Base-by-base conservation (phyloP, 352 stramenopile species). In the Phytophthora kernoviae region DNA sequence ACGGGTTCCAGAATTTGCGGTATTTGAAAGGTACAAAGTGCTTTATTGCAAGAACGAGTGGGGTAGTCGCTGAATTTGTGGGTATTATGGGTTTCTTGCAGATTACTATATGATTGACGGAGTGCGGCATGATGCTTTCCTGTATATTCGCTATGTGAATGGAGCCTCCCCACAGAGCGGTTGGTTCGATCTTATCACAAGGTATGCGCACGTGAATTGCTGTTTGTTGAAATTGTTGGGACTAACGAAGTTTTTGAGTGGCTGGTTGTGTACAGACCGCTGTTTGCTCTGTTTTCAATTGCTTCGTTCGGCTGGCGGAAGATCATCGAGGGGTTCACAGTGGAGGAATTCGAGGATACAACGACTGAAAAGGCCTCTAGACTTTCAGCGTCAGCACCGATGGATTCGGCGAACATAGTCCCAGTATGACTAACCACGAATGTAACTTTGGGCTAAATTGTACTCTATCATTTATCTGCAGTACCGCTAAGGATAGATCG, bases 1-100 rank as follows among this genome's bases (percentile, higher is more conserved):
- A 98, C 53, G 94, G 92, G 7, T 99, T 99, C 62, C 82, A 86
- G 49, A 92, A 92, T 57, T 72, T 99, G 33, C 84, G 91, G 32
- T 96, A 91, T 58, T 93, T 99, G 42, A 68, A 96, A 87, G 89
- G 91, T 97, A 51, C 22, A 50, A 22, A 48, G 18, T 2, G 32
- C 9, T 17, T n/a, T 1, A 14, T 26, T 7, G 34, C 11, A 18
- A 18, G 9, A n/a, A n/a, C n/a, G n/a, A n/a, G n/a, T n/a, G 1
- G n/a, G 20, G 22, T 11, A 21, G 3, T 40, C 65, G 33, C 70
- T 22, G 18, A 41, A 17, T 45, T 21, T 55, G 22, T 36, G 30
- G 21, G 34, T 56, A 17, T 17, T 48, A 12, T 43, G 37, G 11
- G 20, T 15, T n/a, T 24, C 4, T 17, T 54, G 40, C 58, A 91